A percentile compares a stretch with the other conserved stretches of the same genome.
phyloP scores from a whole-genome alignment of 2,329 filamentous ascomycete species.

The Xylariaceae sp. region DNA sequence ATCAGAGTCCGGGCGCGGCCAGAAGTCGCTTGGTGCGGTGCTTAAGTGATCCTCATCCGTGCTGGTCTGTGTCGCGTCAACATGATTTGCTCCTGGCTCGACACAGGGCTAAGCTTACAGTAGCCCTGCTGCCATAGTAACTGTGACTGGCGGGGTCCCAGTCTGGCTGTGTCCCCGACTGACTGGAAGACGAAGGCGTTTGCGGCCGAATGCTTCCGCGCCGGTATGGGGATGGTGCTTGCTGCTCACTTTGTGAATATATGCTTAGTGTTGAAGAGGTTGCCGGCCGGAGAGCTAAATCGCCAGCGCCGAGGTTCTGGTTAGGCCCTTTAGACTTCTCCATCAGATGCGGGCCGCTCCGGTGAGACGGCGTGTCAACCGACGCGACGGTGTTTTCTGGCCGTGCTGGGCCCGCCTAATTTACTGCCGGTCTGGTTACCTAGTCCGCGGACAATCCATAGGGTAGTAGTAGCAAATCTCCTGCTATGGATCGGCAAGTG shows the following conservation, averaged over 20 bases:
- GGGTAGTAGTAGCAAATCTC: neutral
- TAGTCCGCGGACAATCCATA: conserved; percentile 10
- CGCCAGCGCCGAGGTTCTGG: conserved; percentile 5
- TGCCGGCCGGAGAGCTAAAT: conserved; percentile 5
- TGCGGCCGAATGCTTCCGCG: conserved; percentile 9
- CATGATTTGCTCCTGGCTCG: neutral
- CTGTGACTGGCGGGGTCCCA: conserved; percentile 19
- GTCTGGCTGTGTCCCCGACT: conserved; percentile 15
- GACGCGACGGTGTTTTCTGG: conserved; percentile 1
- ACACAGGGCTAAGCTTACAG: conserved; percentile 5
- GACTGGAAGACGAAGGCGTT: conserved; percentile 18
- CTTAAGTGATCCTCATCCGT: conserved; percentile 24
- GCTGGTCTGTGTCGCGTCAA: conserved; percentile 17
- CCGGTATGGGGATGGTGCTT: neutral
- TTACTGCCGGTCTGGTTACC: conserved; percentile 4
- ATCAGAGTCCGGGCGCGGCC: conserved; percentile 33
- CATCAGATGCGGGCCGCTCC: conserved; percentile 11
- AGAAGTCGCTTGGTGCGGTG: conserved; percentile 28
- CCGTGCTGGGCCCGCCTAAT: conserved; percentile 3
- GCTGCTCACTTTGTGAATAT: conserved; percentile 14
- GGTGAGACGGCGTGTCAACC: neutral
- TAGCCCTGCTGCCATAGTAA: conserved; percentile 17
- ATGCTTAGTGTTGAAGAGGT: conserved; percentile 7
- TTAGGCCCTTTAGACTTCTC: conserved; percentile 6
- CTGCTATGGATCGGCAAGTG: neutral